Evolutionary conservation across 805 yeast species (phyloP), one percentile per base, ranked within the genome.

Genomic region (Hanseniaspora clermontiae): DNA sequence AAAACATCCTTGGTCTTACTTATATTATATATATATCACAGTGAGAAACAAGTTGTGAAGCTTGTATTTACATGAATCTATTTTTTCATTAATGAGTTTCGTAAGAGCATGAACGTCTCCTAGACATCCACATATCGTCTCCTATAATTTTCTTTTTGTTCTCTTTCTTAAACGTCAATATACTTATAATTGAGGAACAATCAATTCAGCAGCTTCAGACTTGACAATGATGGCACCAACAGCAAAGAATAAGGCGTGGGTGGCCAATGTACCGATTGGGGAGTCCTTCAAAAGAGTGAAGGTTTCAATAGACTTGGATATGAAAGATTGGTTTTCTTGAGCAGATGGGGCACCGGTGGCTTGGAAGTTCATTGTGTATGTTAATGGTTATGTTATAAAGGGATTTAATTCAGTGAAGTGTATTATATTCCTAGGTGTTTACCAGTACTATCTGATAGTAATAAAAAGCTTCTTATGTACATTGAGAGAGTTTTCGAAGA

Each of bases 191-290:
- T 84, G 91, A 53, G 93, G 93, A 64, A 84, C 89, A 72, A 85
- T 72, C 79, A 83, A 78, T 58, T 84, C 91, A 87, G 83, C 83
- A 64, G 83, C 70, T 62, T 90, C 84, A 49, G 89, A 82, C 72
- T 83, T 87, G 62, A 86, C 79, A 68, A 85, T 79, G 27, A 81
- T 80, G 62, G 84, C 85, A 67, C 93, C 93, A 49, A 84, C 80
- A 58, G 77, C 78, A 65, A 86, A 85, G 59, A 84, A 73, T 42
- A 74, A 75, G 58, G 78, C 79, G 69, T 85, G 84, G 46, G 84
- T 68, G 50, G 79, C 75, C 56, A 84, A 73, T 58, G 87, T 81
- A 73, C 74, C 84, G 15, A 75, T 76, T 60, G 93, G 93, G 48
- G 83, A 70, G 61, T 77, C 76, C 61, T 73, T 80, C 70, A 85